Evolutionary conservation across 2,329 filamentous ascomycete genomes (phyloP), one percentile per base, ranked within the genome.

Genomic region (Sclerotinia subarctica): DNA sequence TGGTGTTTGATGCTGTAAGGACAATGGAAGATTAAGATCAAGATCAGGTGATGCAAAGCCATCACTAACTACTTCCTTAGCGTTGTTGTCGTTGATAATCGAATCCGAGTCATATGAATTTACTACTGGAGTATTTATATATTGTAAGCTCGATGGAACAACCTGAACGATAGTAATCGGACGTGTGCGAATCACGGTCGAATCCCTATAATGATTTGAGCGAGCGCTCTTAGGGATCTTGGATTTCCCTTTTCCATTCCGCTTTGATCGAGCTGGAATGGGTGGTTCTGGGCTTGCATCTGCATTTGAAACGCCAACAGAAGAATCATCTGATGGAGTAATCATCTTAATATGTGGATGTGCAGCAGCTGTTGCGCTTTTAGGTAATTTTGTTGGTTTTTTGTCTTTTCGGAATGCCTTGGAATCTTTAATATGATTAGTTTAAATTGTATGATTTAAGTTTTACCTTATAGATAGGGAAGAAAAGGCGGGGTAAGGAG

Each of bases 71-170:
- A 49, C n/a, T 24, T 21, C 44, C 8, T 24, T 13, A 1, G 21
- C 21, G 0, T 35, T n/a, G 0, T 11, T 29, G 2, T 32, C 42
- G 19, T 29, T 17, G 6, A 60, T 32, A 0, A 19, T 6, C n/a
- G 19, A 32, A 8, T 2, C 42, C 1, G 42, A 60, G 19, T 15
- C 42, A 7, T 44, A 11, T 0, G 26, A 17, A 32, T 11, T 17
- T 1, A 21, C n/a, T 2, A 15, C 35, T 5, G 26, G 11, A 7
- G 26, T 5, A 6, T 32, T 7, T 21, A 6, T 17, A 10, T 32
- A 4, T 2, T 6, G 0, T 17, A 4, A 1, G n/a, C 11, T 3
- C 3, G 13, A 1, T 1, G 2, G 1, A 32, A 1, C 57, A 47
- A 7, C 3, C 32, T 7, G 19, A 17, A 19, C 6, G 10, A 60